phyloP scores from a whole-genome alignment of 1,139 yeast genomes.

The Lodderomyces oxycetoniae region DNA sequence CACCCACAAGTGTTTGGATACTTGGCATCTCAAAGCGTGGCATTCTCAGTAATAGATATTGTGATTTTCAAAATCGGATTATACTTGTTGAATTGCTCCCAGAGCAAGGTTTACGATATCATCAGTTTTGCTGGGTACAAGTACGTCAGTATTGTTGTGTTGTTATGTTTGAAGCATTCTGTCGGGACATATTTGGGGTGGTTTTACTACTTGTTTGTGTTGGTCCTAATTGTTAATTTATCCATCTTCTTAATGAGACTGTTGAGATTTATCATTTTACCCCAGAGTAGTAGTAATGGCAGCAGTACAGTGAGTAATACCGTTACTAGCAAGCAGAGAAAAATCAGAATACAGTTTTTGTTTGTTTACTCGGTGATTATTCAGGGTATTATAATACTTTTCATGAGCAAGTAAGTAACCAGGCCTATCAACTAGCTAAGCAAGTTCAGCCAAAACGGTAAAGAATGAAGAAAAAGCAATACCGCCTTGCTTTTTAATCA shows the following conservation, averaged over 20 bases:
- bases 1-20: slow-evolving; percentile 91
- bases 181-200: slow-evolving; percentile 26
- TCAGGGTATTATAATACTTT: slow-evolving; percentile 51
- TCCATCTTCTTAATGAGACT: slow-evolving; percentile 80
- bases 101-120: slow-evolving; percentile 67
- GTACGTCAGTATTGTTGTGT: slow-evolving; percentile 69
- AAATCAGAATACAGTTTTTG: slow-evolving; percentile 79
- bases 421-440: too few relatives aligned
- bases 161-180: slow-evolving; percentile 47
- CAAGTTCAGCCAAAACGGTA: too few relatives aligned
- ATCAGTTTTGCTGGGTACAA: slow-evolving; percentile 92
- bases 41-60: slow-evolving; percentile 71
- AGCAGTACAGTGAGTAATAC: slow-evolving; percentile 29
- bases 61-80: slow-evolving; percentile 41
- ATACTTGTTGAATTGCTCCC: slow-evolving; percentile 48
- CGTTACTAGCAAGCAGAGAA: slow-evolving; percentile 63
- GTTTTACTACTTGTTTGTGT: slow-evolving; percentile 38
- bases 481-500: too few relatives aligned
- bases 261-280: slow-evolving; percentile 66
- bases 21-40: slow-evolving; percentile 85
- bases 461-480: too few relatives aligned
- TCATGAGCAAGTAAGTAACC: slow-evolving; percentile 34
- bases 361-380: slow-evolving; percentile 81
- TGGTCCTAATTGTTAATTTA: slow-evolving; percentile 45
- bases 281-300: slow-evolving; percentile 25